A percentile compares a stretch with the other conserved stretches of the same genome.
Conservation (phyloP, 495 filamentous ascomycete genomes). For the Usnea hakonensis region DNA sequence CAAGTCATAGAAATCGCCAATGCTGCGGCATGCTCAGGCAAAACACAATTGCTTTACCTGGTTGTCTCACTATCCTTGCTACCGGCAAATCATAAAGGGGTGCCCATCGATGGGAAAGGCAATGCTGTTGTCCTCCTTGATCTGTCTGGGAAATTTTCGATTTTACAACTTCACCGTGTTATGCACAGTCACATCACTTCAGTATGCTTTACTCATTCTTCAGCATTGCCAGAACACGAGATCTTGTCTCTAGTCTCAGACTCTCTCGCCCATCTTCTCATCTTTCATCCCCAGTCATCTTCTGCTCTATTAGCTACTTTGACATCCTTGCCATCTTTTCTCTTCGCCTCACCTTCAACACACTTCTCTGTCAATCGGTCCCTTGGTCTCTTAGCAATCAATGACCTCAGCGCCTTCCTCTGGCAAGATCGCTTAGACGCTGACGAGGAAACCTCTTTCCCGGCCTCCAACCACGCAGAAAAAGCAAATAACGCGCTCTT, state of each 20-base stretch:
- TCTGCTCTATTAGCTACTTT: constrained; percentile 46
- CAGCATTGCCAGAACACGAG: constrained; percentile 15
- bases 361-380: constrained; percentile 43
- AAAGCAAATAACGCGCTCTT: constrained; percentile 4
- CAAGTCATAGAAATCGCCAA: constrained; percentile 53
- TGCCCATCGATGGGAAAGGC: constrained; percentile 38
- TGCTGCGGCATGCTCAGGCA: constrained; percentile 47
- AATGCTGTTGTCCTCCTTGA: constrained; percentile 65
- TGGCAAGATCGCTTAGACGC: constrained; percentile 47
- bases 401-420: constrained; percentile 49
- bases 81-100: constrained; percentile 33
- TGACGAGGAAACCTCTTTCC: constrained; percentile 38
- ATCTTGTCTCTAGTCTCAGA: constrained; percentile 25
- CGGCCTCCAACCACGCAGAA: constrained; percentile 12
- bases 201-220: background rate
- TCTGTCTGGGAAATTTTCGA: constrained; percentile 57
- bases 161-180: constrained; percentile 42
- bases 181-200: constrained; percentile 26
- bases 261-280: constrained; percentile 37
- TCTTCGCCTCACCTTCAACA: constrained; percentile 36
- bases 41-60: constrained; percentile 64
- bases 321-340: constrained; percentile 39
- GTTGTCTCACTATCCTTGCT: constrained; percentile 53
- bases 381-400: constrained; percentile 46
- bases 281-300: constrained; percentile 50